Evolutionary conservation across 2,329 filamentous ascomycete genomes (phyloP).

Genomic region (Hirsutella minnesotensis): DNA sequence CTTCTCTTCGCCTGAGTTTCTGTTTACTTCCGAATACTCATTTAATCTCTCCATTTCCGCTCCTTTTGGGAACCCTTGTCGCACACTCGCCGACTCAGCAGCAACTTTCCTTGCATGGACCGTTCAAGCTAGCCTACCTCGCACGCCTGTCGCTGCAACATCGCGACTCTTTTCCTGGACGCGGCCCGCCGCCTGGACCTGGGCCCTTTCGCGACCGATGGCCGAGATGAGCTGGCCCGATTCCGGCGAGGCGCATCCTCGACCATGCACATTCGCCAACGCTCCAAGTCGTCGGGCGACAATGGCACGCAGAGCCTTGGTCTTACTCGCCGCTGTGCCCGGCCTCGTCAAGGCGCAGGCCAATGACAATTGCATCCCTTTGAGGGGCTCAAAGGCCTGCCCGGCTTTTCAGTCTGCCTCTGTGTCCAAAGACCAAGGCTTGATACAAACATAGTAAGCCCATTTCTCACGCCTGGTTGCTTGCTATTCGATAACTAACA

Average conservation of each 20-base stretch:
- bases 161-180: neutral
- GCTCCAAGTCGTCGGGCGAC: neutral
- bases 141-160: neutral
- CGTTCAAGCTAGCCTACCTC: neutral
- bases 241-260: neutral
- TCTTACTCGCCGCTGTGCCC: constrained; percentile 15
- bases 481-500: neutral
- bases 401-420: constrained; percentile 62
- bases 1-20: neutral
- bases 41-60: constrained; percentile 15
- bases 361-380: constrained; percentile 44
- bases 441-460: constrained; percentile 53
- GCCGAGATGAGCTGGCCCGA: neutral
- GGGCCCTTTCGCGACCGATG: neutral
- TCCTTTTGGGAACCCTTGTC: constrained; percentile 4
- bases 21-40: constrained; percentile 20
- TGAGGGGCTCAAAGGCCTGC: constrained; percentile 58
- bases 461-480: constrained; percentile 7
- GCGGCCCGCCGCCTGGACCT: neutral
- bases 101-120: constrained; percentile 4
- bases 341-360: constrained; percentile 23
- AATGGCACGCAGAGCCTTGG: constrained; percentile 5
- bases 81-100: constrained; percentile 1
- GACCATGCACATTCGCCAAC: neutral
- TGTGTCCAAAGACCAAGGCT: constrained; percentile 48